Evolutionary conservation across 73 alveolate genomes (phyloP).

Genomic region (Paramecium octaurelia): DNA sequence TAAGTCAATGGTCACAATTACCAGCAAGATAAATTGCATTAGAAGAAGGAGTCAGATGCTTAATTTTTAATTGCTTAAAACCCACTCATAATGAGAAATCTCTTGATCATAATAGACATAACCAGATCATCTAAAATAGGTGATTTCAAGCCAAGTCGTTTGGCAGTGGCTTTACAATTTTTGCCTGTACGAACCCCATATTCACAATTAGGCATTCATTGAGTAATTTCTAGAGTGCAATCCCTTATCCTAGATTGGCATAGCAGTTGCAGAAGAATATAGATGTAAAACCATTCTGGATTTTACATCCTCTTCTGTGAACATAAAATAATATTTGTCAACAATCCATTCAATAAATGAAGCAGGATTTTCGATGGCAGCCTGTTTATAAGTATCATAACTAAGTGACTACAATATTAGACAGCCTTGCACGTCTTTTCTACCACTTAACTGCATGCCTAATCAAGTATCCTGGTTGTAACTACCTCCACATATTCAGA

Average conservation of each 20-base stretch:
- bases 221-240: background rate
- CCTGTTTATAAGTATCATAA: background rate
- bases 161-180: background rate
- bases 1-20: background rate
- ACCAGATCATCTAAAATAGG: conserved; percentile 19
- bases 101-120: background rate
- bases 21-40: background rate
- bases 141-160: conserved; percentile 21
- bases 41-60: background rate
- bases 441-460: background rate
- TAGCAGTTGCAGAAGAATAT: background rate
- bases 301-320: background rate
- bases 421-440: background rate
- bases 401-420: background rate
- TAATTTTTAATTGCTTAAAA: background rate
- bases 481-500: conserved; percentile 39
- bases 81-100: conserved; percentile 20
- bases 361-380: conserved; percentile 42
- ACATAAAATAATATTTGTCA: conserved; percentile 23
- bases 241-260: background rate
- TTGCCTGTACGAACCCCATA: background rate
- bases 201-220: background rate
- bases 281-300: background rate
- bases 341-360: background rate
- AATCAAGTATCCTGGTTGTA: background rate